Base-by-base conservation (phyloP, 495 filamentous ascomycete species). In the Cercophora scortea region DNA sequence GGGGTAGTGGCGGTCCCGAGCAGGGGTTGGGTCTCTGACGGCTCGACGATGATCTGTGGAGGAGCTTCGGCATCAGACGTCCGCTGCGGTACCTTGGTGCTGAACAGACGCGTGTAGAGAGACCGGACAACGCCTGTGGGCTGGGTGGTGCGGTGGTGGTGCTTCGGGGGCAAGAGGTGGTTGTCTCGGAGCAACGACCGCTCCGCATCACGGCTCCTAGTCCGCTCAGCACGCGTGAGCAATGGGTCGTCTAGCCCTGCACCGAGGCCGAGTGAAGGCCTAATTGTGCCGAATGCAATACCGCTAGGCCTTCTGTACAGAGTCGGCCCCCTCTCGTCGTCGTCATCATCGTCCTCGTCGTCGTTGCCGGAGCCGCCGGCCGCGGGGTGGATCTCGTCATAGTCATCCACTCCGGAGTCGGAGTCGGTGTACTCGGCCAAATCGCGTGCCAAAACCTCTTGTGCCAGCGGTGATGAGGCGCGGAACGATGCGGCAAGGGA, bases 101-200 rank as follows among this genome's bases (percentile, higher is more conserved):
- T 75, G 54, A 78, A 77, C 5, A 77, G n/a, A 17, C 57, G 34
- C 42, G 56, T 64, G 48, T 76, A 78, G 35, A 74, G 32, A 34
- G 64, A 62, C 0, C 50, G 47, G 9, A 67, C 41, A 8, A 48
- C 11, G 0, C 70, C 61, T 0, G 50, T 60, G 10, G 47, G 40
- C 8, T 59, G 51, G 34, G 57, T 46, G 13, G 57, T 50, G 10
- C 42, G 44, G 4, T 17, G 13, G 8, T 73, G 66, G 59, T 83
- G 78, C 56, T 86, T 85, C 6, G 84, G 79, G 3, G 82, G 78
- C 9, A 90, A 77, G 47, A 93, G 62, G 59, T 86, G 73, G 60
- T 92, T 93, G 61, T 95, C 89, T 47, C 84, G 72, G 33, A 95
- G 67, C 34, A 96, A 68, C 44, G 83, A 81, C 46, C 86, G 74